Conservation (phyloP, 768 basidiomycete species). For the Mycena polygramma region DNA sequence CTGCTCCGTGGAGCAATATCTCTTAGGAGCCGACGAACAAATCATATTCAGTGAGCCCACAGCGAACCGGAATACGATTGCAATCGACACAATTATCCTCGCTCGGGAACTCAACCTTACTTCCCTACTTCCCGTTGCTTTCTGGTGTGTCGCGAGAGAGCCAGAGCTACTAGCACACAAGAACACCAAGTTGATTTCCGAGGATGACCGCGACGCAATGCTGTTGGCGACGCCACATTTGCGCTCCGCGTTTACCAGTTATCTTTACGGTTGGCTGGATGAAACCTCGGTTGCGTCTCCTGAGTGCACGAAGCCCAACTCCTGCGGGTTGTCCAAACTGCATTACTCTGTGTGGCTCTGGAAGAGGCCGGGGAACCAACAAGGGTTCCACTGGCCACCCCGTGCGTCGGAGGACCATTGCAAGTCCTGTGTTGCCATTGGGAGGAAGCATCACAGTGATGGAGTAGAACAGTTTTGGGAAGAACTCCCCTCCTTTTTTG, state of each 20-base stretch:
- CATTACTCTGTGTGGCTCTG: background rate
- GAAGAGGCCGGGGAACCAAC: background rate
- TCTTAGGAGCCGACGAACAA: background rate
- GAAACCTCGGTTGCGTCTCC: too few species aligned
- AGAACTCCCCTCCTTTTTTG: background rate
- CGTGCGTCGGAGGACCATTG: background rate
- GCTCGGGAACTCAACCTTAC: background rate
- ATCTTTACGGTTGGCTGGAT: slow-evolving; percentile 3
- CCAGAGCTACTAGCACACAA: background rate
- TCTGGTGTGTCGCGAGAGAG: background rate
- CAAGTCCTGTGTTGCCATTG: background rate
- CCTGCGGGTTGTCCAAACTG: background rate
- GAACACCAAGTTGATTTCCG: background rate
- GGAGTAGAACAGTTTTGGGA: background rate
- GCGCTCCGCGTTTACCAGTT: background rate
- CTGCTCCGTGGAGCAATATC: background rate
- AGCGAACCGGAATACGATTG: background rate
- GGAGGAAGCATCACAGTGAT: background rate
- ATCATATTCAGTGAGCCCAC: background rate
- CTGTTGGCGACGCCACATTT: background rate
- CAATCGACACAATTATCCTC: background rate
- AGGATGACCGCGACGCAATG: background rate
- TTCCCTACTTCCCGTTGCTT: background rate
- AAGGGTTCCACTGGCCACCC: background rate
- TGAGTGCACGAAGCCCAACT: too few species aligned